A percentile compares a stretch with the other conserved stretches of the same genome.
Evolutionary conservation across 768 basidiomycete species (phyloP).

Genomic region (Dacryopinax primogenitus): DNA sequence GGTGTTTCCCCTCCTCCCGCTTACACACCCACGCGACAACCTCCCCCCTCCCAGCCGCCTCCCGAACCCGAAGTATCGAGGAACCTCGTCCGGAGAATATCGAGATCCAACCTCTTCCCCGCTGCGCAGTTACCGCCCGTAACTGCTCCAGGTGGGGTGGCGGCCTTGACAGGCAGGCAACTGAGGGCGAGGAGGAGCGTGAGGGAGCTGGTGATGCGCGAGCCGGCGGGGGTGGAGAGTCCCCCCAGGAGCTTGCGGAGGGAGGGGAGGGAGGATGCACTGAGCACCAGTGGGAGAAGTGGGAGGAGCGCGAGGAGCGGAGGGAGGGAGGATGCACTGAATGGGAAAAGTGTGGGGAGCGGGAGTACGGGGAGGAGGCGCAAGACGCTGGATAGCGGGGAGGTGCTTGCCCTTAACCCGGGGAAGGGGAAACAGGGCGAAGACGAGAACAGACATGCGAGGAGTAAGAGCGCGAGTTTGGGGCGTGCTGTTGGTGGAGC

Average conservation of each 20-base stretch:
- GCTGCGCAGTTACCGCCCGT: background rate
- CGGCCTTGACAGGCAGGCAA: background rate
- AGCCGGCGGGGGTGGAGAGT: background rate
- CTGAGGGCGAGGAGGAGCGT: background rate
- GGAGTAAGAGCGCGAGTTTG: background rate
- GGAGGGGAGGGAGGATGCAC: too few relatives aligned
- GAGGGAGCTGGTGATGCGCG: background rate
- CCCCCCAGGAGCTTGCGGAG: too few relatives aligned
- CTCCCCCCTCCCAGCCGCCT: background rate
- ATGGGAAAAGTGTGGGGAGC: background rate
- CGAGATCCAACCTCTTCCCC: background rate
- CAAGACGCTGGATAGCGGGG: background rate
- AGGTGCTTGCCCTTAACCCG: background rate
- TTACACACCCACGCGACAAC: background rate
- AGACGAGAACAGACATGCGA: background rate
- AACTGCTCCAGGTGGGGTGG: background rate
- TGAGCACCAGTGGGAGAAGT: background rate
- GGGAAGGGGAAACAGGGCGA: background rate
- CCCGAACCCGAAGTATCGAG: background rate
- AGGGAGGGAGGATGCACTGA: background rate
- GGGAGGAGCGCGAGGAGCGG: background rate
- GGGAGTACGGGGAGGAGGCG: background rate
- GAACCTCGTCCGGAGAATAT: background rate
- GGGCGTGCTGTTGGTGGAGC: background rate
- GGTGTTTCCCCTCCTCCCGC: background rate